Conservation (phyloP, 441 rosid species). For the Croton setiger region DNA sequence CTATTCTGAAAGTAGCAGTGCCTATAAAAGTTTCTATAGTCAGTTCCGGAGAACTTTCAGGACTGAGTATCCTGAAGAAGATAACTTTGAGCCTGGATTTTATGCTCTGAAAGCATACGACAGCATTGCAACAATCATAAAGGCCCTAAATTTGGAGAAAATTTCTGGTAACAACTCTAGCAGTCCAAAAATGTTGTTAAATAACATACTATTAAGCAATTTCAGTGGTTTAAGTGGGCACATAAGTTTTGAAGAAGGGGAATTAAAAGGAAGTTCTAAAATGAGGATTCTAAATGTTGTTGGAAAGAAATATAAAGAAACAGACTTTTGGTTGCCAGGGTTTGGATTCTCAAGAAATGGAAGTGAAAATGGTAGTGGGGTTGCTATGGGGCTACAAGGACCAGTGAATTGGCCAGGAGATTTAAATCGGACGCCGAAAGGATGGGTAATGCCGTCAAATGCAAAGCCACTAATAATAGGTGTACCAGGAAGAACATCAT, state of each 20-base stretch:
- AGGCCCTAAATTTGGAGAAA: conserved; percentile 11
- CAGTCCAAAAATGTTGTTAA: conserved; percentile 15
- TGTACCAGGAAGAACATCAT: conserved; percentile 41
- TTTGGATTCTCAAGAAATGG: conserved; percentile 26
- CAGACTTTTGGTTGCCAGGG: conserved; percentile 32
- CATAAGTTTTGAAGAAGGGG: conserved; percentile 25
- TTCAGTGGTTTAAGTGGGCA: conserved; percentile 36
- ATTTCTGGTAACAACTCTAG: background rate
- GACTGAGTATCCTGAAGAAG: conserved; percentile 25
- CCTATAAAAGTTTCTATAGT: conserved; percentile 25
- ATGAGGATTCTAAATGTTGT: conserved; percentile 29
- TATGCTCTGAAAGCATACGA: conserved; percentile 38
- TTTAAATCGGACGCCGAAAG: conserved; percentile 29
- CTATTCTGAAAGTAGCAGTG: conserved; percentile 16
- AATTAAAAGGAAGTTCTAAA: conserved; percentile 5
- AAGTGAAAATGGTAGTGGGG: background rate
- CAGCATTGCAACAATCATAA: conserved; percentile 19
- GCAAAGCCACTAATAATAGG: conserved; percentile 37
- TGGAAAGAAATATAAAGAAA: conserved; percentile 33
- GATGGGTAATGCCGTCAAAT: conserved; percentile 40
- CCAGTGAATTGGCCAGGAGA: conserved; percentile 40
- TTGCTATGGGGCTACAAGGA: conserved; percentile 10
- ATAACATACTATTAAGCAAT: conserved; percentile 17
- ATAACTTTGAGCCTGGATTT: conserved; percentile 27
- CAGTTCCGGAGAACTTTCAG: conserved; percentile 23